Evolutionary conservation across 2,329 filamentous ascomycete genomes (phyloP), one percentile per base, ranked within the genome.

Genomic region (Colletotrichum sidae): DNA sequence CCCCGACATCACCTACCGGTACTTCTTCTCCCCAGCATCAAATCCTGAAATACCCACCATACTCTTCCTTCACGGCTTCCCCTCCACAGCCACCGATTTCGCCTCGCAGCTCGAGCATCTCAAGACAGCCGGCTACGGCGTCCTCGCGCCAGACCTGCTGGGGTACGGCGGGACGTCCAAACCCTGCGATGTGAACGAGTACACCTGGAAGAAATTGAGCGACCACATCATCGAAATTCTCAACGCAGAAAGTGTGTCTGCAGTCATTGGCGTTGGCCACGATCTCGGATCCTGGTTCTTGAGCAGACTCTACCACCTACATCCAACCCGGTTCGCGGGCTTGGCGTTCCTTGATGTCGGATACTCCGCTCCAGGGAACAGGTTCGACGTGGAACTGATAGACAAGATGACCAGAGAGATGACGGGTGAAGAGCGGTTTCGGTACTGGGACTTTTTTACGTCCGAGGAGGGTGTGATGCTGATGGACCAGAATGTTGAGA

Each of bases 171-270:
- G 97, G 7, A 93, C 92, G 0, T 93, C 93, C 7, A 85, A 92
- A 58, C 92, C 96, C 72, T 94, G 94, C 56, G 84, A 88, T 33
- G 88, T 88, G 67, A 91, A 92, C 71, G 84, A 87, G 17, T 92
- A 95, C 76, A 87, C 90, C 51, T 90, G 92, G 74, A 92, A 91
- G 80, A 92, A 92, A 77, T 96, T 97, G 93, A 83, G 92, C 69
- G 91, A 92, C 2, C 82, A 96, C 60, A 79, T 96, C 60, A 88
- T 90, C 42, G 93, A 93, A 52, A 91, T 86, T 15, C 87, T 96
- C 59, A 92, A 92, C 57, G 86, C 90, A 55, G 91, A 93, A 74
- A 94, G 96, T 73, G 86, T 87, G 45, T 86, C 88, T 73, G 86
- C 88, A 68, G 87, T 86, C 60, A 92, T 92, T 78, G 88, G 91